phyloP scores from a whole-genome alignment of 2,329 filamentous ascomycete genomes.

The Pestalotiopsis sp. region DNA sequence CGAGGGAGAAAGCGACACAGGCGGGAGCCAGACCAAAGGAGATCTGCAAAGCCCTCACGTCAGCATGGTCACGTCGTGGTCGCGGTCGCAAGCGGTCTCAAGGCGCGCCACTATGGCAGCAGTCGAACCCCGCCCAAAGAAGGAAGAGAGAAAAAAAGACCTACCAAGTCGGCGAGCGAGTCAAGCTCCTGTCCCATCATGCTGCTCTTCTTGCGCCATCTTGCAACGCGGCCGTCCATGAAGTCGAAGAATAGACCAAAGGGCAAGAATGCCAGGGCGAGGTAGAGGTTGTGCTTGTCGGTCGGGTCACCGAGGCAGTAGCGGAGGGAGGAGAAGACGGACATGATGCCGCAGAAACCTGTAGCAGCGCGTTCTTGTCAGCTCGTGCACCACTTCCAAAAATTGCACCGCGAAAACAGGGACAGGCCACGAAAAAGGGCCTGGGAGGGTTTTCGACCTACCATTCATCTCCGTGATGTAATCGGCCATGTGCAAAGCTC shows the following conservation, averaged over 20 bases:
- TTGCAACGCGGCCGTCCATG: slow-evolving; percentile 93
- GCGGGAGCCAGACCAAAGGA: slow-evolving; percentile 94
- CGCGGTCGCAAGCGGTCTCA: slow-evolving; percentile 6
- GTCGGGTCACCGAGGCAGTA: slow-evolving; percentile 79
- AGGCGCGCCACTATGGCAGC: neutral
- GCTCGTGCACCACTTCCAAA: neutral
- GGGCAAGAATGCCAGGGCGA: slow-evolving; percentile 84
- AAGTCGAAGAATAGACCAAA: slow-evolving; percentile 97
- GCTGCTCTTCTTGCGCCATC: slow-evolving; percentile 95
- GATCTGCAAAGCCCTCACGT: slow-evolving; percentile 57
- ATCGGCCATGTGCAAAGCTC: slow-evolving; percentile 77
- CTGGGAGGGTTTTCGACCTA: slow-evolving; percentile 32
- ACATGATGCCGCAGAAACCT: slow-evolving; percentile 91
- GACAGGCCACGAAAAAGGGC: neutral
- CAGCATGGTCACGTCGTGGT: neutral
- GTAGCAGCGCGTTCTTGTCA: neutral
- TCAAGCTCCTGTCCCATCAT: slow-evolving; percentile 98
- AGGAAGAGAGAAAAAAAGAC: neutral
- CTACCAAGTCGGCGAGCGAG: slow-evolving; percentile 90
- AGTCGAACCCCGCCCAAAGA: too few species aligned
- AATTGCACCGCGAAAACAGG: neutral
- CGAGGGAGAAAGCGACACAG: slow-evolving; percentile 83
- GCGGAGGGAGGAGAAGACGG: slow-evolving; percentile 90
- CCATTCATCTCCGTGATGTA: slow-evolving; percentile 83
- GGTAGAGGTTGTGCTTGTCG: slow-evolving; percentile 72